Evolutionary conservation across 768 basidiomycete genomes (phyloP).

Genomic region (Lanmaoa rubissima): DNA sequence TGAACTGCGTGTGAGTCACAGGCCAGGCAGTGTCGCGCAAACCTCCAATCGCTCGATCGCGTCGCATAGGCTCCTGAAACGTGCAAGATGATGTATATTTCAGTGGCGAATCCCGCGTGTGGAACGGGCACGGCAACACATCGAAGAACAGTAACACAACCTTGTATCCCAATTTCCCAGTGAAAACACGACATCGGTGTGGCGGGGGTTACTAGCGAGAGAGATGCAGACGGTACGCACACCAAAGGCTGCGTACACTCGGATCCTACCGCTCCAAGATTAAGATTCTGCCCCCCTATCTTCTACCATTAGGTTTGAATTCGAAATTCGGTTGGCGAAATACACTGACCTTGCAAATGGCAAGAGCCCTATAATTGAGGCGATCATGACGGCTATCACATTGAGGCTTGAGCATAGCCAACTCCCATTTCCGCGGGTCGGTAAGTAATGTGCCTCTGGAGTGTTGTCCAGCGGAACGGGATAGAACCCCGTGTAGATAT

Average conservation of each 20-base stretch:
- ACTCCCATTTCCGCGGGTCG: constrained; percentile 14
- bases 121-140: background rate
- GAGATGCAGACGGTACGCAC: background rate
- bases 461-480: background rate
- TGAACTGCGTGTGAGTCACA: background rate
- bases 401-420: constrained; percentile 16
- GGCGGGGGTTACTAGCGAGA: background rate
- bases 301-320: background rate
- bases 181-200: background rate
- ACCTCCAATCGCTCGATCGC: background rate
- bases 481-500: constrained; percentile 1
- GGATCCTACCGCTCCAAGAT: background rate
- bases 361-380: background rate
- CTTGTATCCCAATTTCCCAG: background rate
- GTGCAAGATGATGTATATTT: background rate
- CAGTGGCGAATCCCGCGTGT: background rate
- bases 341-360: constrained; percentile 2
- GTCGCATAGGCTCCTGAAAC: constrained; percentile 1
- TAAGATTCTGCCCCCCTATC: background rate
- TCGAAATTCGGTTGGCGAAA: constrained; percentile 8
- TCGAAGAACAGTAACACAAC: background rate
- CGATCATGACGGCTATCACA: background rate
- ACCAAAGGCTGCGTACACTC: background rate
- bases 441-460: background rate
- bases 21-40: background rate